These are phyloP conservation scores for Liquidambar formosana DNA, from an alignment of 164 flowering plant species.

Conservation along the genomic window DNA sequence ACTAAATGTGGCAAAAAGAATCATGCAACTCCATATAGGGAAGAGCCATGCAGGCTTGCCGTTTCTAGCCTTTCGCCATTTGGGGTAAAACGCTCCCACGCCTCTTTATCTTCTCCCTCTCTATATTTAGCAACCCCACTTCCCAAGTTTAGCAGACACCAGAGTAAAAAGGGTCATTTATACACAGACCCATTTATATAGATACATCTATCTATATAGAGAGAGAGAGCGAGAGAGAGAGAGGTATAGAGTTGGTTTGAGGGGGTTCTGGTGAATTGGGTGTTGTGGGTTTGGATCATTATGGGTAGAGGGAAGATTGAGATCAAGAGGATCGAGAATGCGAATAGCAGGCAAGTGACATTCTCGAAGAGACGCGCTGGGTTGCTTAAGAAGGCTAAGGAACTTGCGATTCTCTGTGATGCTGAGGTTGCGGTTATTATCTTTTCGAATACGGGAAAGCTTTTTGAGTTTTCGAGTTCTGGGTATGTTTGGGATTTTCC, in stretches of 20 bases:
- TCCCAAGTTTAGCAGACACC: conserved; percentile 22
- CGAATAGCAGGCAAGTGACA: conserved; percentile 79
- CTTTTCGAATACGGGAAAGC: conserved; percentile 78
- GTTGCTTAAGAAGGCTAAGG: conserved; percentile 28
- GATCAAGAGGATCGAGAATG: conserved; percentile 81
- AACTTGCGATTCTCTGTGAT: conserved; percentile 14
- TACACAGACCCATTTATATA: no score
- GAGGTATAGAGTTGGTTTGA: neutral
- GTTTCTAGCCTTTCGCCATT: conserved; percentile 40
- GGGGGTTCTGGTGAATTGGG: conserved; percentile 10
- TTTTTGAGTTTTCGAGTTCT: conserved; percentile 67
- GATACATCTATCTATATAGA: no score
- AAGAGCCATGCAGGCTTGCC: conserved; percentile 61
- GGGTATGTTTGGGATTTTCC: conserved; percentile 32
- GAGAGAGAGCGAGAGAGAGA: neutral
- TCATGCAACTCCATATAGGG: conserved; percentile 26
- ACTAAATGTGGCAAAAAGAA: conserved; percentile 43
- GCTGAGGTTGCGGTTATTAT: conserved; percentile 39
- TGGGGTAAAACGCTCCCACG: conserved; percentile 26
- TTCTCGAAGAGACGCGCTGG: conserved; percentile 82
- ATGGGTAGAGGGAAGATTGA: conserved; percentile 91
- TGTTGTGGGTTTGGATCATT: conserved; percentile 10
- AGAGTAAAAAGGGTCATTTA: neutral
- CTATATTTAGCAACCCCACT: conserved; percentile 35
- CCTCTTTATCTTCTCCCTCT: conserved; percentile 33